phyloP scores from a whole-genome alignment of 139 green algal genomes.

The Microglena sp. region DNA sequence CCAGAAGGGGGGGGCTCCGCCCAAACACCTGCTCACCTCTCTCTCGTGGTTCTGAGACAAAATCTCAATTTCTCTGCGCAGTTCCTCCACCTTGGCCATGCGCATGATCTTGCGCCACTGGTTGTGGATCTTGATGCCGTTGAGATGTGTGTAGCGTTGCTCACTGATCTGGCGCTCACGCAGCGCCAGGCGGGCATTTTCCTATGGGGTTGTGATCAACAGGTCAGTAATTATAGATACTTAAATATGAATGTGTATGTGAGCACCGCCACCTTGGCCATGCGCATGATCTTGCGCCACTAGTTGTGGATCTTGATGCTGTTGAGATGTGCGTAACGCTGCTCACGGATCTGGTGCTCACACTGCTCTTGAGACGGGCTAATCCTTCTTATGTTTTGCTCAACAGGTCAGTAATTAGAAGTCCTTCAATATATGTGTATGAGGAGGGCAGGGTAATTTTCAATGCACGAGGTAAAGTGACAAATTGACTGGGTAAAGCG shows the following conservation, averaged over 20 bases:
- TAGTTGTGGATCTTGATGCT: constrained; percentile 74
- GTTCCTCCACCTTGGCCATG: constrained; percentile 75
- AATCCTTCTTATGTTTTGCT: no score
- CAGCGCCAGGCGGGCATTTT: constrained; percentile 29
- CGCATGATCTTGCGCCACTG: constrained; percentile 84
- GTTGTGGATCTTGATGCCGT: constrained; percentile 76
- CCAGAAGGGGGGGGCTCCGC: no score
- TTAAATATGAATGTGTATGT: not conserved
- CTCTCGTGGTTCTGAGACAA: constrained; percentile 69
- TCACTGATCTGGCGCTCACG: constrained; percentile 44
- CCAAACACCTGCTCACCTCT: no score
- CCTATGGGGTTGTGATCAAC: no score
- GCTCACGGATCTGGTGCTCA: constrained; percentile 41
- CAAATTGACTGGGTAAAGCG: no score
- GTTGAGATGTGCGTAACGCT: constrained; percentile 62
- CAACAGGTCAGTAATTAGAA: no score
- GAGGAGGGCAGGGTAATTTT: no score
- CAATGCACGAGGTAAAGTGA: no score
- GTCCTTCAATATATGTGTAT: no score
- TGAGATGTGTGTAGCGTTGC: constrained; percentile 60
- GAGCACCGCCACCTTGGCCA: constrained; percentile 75
- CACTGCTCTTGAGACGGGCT: no score
- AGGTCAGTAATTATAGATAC: not conserved
- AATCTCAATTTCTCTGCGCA: constrained; percentile 67
- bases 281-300: constrained; percentile 76